Base-by-base conservation (phyloP, 805 yeast genomes). In the Saccharomycopsis synnaedendra region DNA sequence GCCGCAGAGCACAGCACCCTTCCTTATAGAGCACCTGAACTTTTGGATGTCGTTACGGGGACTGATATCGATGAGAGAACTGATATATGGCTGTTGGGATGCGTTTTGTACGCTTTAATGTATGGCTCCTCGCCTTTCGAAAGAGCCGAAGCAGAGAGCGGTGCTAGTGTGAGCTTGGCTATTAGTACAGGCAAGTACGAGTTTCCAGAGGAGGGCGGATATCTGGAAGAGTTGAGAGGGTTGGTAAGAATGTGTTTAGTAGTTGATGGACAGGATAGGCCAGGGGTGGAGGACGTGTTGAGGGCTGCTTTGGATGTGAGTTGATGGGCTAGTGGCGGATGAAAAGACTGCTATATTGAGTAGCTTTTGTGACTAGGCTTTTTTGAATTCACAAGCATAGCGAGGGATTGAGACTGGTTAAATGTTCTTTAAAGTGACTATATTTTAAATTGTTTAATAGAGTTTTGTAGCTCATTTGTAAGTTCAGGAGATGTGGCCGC, bases 11-110 rank as follows among this genome's bases (percentile, higher is more conserved):
- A 85, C 60, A 85, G 95, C 58, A 83, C 95, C 1, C 64, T 86
- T 46, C 87, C 94, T 1, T 90, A 83, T 61, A 68, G 95, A 39
- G 95, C 97, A 0, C 97, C 97, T 0, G 97, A 89, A 59, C 68
- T 90, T 42, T 65, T 89, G 49, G 90, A 87, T 58, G 82, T 87
- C 37, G 76, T 76, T 41, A 74, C 85, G 1, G 81, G 82, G 39
- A 62, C 75, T n/a, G 63, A 63, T 4, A 69, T 89, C 41, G 78
- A 80, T 53, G 95, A 85, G 57, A 74, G 75, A 50, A 80, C 84
- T 3, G 97, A 89, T 62, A 76, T 90, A 30, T 89, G 97, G 97
- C 82, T 95, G 3, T 63, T 89, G 32, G 97, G 97, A 0, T 87
- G 96, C 58, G 69, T 87, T 1, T 60, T 87, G 11, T 89, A 85